Evolutionary conservation across 371 early-diverging fungal species (phyloP).

Genomic region (Fennellomyces sp.): DNA sequence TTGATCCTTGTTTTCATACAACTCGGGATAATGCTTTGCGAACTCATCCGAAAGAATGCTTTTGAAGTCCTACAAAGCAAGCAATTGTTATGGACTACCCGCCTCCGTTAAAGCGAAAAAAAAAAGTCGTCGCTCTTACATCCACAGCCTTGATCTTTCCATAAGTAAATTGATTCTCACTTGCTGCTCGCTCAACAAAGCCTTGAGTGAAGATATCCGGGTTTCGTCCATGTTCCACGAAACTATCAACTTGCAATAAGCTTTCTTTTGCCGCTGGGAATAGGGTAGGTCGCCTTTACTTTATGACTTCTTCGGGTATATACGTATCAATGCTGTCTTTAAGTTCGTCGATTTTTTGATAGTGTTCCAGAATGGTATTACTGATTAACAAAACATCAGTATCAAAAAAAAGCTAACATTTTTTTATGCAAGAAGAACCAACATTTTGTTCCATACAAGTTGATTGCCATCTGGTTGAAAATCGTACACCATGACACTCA

Average conservation of each 20-base stretch:
- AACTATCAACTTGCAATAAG: conserved; percentile 28
- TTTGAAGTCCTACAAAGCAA: conserved; percentile 35
- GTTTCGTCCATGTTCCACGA: conserved; percentile 70
- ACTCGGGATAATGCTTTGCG: conserved; percentile 49
- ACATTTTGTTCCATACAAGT: conserved; percentile 71
- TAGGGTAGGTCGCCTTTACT: no score
- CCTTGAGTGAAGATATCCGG: conserved; percentile 77
- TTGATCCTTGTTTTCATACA: conserved; percentile 36
- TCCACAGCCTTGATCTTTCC: conserved; percentile 74
- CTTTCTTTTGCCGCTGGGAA: no score
- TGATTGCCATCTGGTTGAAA: conserved; percentile 69
- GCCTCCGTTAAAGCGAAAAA: background rate
- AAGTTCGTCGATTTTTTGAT: conserved; percentile 59
- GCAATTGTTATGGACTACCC: background rate
- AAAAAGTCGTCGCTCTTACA: conserved; percentile 31
- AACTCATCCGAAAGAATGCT: conserved; percentile 40
- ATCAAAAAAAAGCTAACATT: background rate
- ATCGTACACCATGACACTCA: conserved; percentile 72
- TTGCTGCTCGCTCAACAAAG: conserved; percentile 74
- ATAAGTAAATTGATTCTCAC: conserved; percentile 81
- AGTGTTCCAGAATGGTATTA: conserved; percentile 64
- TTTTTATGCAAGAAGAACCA: conserved; percentile 3
- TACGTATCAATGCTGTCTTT: conserved; percentile 60
- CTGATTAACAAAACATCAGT: conserved; percentile 21
- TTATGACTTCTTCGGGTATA: conserved; percentile 74